A percentile compares a stretch with the other conserved stretches of the same genome.
Conservation (phyloP, 1,284 basidiomycete species). For the Ceratobasidium sp. region DNA sequence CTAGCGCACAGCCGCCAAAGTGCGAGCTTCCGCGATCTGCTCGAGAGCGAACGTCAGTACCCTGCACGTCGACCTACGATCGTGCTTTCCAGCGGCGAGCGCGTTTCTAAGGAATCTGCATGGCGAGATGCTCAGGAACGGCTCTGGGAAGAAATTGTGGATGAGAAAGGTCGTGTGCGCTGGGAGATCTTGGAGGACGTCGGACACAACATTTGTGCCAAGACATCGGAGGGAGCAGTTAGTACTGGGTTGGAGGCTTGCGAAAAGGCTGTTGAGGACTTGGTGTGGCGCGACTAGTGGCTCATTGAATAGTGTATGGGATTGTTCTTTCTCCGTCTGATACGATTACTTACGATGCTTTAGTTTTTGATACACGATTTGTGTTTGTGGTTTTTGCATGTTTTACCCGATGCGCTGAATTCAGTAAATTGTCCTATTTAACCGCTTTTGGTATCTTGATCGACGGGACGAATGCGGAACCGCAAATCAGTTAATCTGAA, state of each 20-base stretch:
- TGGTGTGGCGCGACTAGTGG: conserved; percentile 30
- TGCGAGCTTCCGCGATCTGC: conserved; percentile 36
- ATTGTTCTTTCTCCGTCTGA: too few species aligned
- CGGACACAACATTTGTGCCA: conserved; percentile 30
- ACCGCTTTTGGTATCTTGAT: background rate
- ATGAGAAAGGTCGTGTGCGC: conserved; percentile 40
- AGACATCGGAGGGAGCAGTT: conserved; percentile 27
- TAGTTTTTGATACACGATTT: background rate
- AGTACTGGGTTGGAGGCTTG: conserved; percentile 32
- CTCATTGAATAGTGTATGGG: background rate
- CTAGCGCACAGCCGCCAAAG: conserved; percentile 37
- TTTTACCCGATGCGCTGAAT: background rate
- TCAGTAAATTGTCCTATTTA: background rate
- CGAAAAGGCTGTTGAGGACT: conserved; percentile 32
- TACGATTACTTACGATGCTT: background rate
- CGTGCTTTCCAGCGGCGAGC: conserved; percentile 36
- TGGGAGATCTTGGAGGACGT: conserved; percentile 39
- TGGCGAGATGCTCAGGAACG: conserved; percentile 36
- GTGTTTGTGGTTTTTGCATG: background rate
- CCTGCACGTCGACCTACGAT: conserved; percentile 40
- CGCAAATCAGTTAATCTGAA: too few species aligned
- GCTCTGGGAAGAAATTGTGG: conserved; percentile 42
- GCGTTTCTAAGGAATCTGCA: conserved; percentile 16
- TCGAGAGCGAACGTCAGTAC: conserved; percentile 34
- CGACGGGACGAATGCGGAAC: background rate